These are phyloP conservation scores for Diversispora eburnea DNA, from an alignment of 192 early-diverging fungal genomes.

Conservation along the genomic window DNA sequence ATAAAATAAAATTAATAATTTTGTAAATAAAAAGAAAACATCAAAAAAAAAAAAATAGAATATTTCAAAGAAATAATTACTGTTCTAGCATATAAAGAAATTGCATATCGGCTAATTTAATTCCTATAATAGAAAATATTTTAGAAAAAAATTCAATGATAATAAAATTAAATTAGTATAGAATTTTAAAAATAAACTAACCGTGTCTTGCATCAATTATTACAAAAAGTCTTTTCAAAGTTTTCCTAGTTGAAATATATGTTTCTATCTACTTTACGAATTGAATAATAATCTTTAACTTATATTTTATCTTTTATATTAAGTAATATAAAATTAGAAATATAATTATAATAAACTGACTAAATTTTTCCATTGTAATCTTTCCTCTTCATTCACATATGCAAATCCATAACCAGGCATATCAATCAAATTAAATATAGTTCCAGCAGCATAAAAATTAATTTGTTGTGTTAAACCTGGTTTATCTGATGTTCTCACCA, in stretches of 20 bases:
- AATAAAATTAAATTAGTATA: conserved; percentile 22
- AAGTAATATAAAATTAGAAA: conserved; percentile 1
- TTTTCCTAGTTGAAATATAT: conserved; percentile 54
- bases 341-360: conserved; percentile 30
- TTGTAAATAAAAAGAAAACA: not conserved
- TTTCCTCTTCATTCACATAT: conserved; percentile 61
- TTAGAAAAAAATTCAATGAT: not conserved
- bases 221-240: conserved; percentile 62
- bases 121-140: not conserved
- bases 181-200: not conserved
- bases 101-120: not conserved
- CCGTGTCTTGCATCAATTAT: conserved; percentile 77
- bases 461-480: conserved; percentile 78
- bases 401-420: conserved; percentile 87
- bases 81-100: too few relatives aligned
- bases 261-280: conserved; percentile 58
- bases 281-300: not conserved
- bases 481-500: conserved; percentile 64
- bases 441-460: conserved; percentile 69
- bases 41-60: too few relatives aligned
- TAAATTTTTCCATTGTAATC: conserved; percentile 55
- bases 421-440: conserved; percentile 64
- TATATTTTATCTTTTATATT: not conserved
- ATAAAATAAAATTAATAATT: not conserved
- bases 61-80: too few relatives aligned